These are phyloP conservation scores for Suillus paluster DNA, from an alignment of 768 basidiomycete species.

Conservation along the genomic window DNA sequence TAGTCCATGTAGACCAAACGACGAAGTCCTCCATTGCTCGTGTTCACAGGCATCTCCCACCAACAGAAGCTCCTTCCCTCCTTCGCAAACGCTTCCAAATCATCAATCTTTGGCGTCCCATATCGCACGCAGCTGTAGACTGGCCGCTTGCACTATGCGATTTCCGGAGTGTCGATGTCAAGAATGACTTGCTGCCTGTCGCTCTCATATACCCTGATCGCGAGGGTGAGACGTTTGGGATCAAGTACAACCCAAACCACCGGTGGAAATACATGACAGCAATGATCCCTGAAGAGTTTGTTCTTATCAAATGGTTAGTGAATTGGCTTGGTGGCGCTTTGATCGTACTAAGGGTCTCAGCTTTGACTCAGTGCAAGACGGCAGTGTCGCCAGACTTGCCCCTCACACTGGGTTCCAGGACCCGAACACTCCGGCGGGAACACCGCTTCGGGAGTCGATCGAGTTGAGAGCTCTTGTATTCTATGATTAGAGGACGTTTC, in stretches of 20 bases:
- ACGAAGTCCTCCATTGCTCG: conserved; percentile 42
- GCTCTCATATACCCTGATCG: conserved; percentile 45
- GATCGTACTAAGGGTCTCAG: conserved; percentile 17
- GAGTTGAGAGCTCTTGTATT: conserved; percentile 30
- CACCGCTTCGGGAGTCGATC: conserved; percentile 38
- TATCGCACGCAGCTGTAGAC: conserved; percentile 48
- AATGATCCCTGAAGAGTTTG: conserved; percentile 49
- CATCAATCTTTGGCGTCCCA: conserved; percentile 60
- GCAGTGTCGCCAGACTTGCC: conserved; percentile 34
- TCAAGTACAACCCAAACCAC: conserved; percentile 44
- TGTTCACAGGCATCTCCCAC: conserved; percentile 48
- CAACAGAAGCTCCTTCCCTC: conserved; percentile 42
- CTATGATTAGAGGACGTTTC: not conserved
- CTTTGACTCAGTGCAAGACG: conserved; percentile 40
- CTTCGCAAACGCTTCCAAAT: conserved; percentile 54
- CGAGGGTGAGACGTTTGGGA: conserved; percentile 47
- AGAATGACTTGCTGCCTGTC: conserved; percentile 42
- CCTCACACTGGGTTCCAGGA: conserved; percentile 42
- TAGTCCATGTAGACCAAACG: conserved; percentile 53
- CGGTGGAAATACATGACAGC: conserved; percentile 51
- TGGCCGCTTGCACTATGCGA: conserved; percentile 55
- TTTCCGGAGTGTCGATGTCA: conserved; percentile 44
- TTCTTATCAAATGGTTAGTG: conserved; percentile 52
- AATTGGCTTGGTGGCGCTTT: not conserved
- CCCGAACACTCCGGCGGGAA: conserved; percentile 36